These are phyloP conservation scores for Coemansia nantahalensis DNA, from an alignment of 192 early-diverging fungal species.

Conservation along the genomic window DNA sequence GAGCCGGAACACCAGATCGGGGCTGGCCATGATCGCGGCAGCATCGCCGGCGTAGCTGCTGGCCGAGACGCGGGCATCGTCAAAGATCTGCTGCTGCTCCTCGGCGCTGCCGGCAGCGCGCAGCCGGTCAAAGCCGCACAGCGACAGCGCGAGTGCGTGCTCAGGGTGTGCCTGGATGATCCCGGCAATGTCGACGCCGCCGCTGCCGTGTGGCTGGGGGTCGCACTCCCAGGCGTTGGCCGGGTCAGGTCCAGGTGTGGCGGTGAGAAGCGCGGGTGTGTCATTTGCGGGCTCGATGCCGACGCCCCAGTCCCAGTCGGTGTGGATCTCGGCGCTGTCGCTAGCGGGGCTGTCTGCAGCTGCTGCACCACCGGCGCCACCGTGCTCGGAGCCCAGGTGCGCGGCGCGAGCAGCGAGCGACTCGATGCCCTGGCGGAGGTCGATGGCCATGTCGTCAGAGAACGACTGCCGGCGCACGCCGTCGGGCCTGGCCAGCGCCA, in stretches of 20 bases:
- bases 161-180: neutral
- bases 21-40: conserved; percentile 21
- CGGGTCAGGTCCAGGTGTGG: too few species aligned
- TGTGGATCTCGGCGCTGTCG: conserved; percentile 14
- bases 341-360: neutral
- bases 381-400: neutral
- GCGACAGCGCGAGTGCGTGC: conserved; percentile 17
- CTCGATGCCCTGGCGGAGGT: neutral
- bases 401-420: too few species aligned
- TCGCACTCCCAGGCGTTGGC: too few species aligned
- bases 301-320: conserved; percentile 54
- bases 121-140: conserved; percentile 37
- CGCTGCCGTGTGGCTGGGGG: too few species aligned
- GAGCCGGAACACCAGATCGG: conserved; percentile 22
- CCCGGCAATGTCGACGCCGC: conserved; percentile 1
- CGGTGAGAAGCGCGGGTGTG: too few species aligned
- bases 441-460: conserved; percentile 31
- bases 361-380: neutral
- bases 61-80: conserved; percentile 6
- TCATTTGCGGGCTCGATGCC: neutral
- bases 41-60: conserved; percentile 17
- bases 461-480: conserved; percentile 4
- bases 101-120: conserved; percentile 1
- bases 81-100: conserved; percentile 15
- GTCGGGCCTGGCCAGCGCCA: neutral